phyloP scores from a whole-genome alignment of 2,329 filamentous ascomycete species.

The Cercospora canescens region DNA sequence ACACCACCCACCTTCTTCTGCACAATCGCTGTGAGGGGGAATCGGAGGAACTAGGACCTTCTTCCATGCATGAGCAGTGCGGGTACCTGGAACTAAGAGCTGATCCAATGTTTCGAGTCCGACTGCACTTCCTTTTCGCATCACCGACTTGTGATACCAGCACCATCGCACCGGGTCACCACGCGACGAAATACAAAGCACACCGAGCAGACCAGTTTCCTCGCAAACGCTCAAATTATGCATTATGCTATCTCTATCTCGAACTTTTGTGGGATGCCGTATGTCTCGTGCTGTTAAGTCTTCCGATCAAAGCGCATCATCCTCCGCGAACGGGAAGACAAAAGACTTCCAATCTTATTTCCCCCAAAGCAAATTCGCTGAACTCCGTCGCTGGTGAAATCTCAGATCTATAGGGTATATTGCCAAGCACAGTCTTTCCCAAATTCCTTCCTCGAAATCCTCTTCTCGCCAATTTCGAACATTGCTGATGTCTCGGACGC shows the following conservation, averaged over 20 bases:
- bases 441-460: background rate
- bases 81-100: background rate
- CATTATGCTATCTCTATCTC: background rate
- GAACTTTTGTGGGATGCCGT: no score
- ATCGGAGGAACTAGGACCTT: background rate
- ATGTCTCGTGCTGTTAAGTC: no score
- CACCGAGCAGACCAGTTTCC: background rate
- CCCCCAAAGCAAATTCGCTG: background rate
- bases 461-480: no score
- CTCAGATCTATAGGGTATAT: conserved; percentile 15
- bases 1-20: background rate
- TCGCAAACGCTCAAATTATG: background rate
- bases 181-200: background rate
- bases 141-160: background rate
- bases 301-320: no score
- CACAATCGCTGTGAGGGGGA: background rate
- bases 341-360: no score
- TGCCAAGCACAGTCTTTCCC: background rate
- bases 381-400: conserved; percentile 1
- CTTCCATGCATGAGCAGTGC: background rate
- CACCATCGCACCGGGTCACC: background rate
- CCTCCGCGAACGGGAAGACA: no score
- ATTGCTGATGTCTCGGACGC: no score
- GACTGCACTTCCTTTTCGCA: background rate
- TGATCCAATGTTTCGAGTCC: background rate